Percentiles rank a stretch among this genome's conserved stretches.
Evolutionary conservation across 208 protist genomes (phyloP).

Genomic region (Trypanosoma congolense): DNA sequence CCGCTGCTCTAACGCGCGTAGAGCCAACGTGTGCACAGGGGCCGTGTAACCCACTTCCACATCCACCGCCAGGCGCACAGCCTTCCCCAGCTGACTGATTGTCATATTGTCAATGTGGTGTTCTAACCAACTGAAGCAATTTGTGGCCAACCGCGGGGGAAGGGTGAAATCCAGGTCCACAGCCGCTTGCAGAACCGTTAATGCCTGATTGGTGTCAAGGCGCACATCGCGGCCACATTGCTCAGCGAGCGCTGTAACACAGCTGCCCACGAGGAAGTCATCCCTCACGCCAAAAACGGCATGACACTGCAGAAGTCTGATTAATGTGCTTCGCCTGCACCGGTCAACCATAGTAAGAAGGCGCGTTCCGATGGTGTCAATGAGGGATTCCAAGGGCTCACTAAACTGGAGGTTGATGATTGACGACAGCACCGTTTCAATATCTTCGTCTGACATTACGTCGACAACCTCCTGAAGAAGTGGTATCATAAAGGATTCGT

Average conservation of each 20-base stretch:
- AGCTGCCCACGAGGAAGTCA: slow-evolving; percentile 33
- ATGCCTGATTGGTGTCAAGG: slow-evolving; percentile 51
- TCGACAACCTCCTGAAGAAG: slow-evolving; percentile 37
- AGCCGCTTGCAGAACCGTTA: slow-evolving; percentile 58
- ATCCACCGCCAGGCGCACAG: slow-evolving; percentile 46
- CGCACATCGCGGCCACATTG: slow-evolving; percentile 54
- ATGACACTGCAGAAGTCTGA: slow-evolving; percentile 81
- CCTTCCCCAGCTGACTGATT: slow-evolving; percentile 46
- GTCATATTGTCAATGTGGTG: slow-evolving; percentile 41
- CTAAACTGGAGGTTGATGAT: slow-evolving; percentile 32
- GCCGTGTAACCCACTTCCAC: slow-evolving; percentile 83
- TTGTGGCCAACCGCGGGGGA: slow-evolving; percentile 41
- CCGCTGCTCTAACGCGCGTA: slow-evolving; percentile 64
- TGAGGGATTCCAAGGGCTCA: slow-evolving; percentile 37
- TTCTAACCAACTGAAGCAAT: slow-evolving; percentile 64
- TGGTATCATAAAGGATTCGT: slow-evolving; percentile 44
- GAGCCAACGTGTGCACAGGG: slow-evolving; percentile 51
- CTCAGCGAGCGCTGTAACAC: slow-evolving; percentile 41
- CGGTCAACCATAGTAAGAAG: slow-evolving; percentile 51
- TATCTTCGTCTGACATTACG: slow-evolving; percentile 64
- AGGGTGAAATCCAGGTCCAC: slow-evolving; percentile 36
- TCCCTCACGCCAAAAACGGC: slow-evolving; percentile 46
- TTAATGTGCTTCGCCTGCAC: slow-evolving; percentile 66
- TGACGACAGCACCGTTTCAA: slow-evolving; percentile 68
- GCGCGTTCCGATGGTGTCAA: slow-evolving; percentile 75